These are phyloP conservation scores for Parasarocladium wereldwijsianum DNA, from an alignment of 2,329 filamentous ascomycete genomes.

Conservation along the genomic window DNA sequence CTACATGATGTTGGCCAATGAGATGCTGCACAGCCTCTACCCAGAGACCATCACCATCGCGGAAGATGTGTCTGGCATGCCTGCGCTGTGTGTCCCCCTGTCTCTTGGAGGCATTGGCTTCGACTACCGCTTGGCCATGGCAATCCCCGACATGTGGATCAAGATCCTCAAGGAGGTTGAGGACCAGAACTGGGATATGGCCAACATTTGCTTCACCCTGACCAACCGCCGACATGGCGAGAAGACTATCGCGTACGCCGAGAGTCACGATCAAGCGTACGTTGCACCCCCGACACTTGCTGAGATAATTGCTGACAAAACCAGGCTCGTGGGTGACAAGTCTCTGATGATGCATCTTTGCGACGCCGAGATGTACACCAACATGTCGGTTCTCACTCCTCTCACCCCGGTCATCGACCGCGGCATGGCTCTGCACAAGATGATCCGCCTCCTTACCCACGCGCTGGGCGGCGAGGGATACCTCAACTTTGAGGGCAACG, in stretches of 20 bases:
- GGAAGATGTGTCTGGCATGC: conserved; percentile 97
- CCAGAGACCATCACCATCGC: conserved; percentile 82
- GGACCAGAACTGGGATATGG: conserved; percentile 87
- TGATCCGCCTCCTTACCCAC: conserved; percentile 92
- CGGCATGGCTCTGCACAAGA: conserved; percentile 87
- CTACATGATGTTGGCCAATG: conserved; percentile 92
- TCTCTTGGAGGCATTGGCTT: conserved; percentile 86
- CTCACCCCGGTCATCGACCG: conserved; percentile 80
- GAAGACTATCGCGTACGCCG: conserved; percentile 95
- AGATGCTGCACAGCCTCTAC: conserved; percentile 85
- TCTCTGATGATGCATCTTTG: conserved; percentile 96
- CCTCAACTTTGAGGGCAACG: conserved; percentile 97
- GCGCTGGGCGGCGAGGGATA: conserved; percentile 88
- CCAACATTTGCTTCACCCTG: conserved; percentile 68
- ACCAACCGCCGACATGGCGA: conserved; percentile 90
- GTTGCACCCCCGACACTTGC: conserved; percentile 18
- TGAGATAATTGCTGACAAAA: conserved; percentile 9
- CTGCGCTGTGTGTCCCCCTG: conserved; percentile 77
- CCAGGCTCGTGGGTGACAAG: conserved; percentile 87
- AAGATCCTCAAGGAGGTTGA: conserved; percentile 91
- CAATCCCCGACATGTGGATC: conserved; percentile 97
- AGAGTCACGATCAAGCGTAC: conserved; percentile 95
- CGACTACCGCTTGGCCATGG: conserved; percentile 95
- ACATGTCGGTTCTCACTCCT: conserved; percentile 82
- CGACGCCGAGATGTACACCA: conserved; percentile 91